Percentiles rank a stretch among this genome's conserved stretches.
Conservation (phyloP, 2,329 filamentous ascomycete genomes). For the Coniochaeta sp. region DNA sequence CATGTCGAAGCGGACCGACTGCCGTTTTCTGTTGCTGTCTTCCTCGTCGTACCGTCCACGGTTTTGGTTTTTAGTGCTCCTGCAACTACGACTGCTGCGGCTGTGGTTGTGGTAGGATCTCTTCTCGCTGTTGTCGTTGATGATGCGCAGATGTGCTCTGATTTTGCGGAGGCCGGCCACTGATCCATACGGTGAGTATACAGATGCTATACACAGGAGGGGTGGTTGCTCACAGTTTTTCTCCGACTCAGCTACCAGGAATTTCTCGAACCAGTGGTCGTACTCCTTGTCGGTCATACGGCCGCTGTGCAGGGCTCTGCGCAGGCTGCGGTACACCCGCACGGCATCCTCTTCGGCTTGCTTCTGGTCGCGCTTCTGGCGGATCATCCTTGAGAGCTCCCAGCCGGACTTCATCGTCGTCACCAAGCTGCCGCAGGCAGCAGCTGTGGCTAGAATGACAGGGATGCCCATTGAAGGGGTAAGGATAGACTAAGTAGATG, state of each 20-base stretch:
- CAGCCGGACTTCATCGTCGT: conserved; percentile 21
- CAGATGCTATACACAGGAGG: neutral
- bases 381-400: conserved; percentile 20
- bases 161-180: neutral
- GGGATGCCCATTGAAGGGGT: conserved; percentile 18
- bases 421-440: conserved; percentile 19
- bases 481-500: too few species aligned
- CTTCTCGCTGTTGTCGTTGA: neutral
- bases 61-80: neutral
- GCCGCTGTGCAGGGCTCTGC: conserved; percentile 13
- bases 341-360: conserved; percentile 13
- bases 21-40: neutral
- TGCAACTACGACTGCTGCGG: neutral
- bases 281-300: conserved; percentile 15
- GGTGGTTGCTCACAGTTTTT: conserved; percentile 15
- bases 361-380: conserved; percentile 15
- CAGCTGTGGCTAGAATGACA: conserved; percentile 15
- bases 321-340: conserved; percentile 12
- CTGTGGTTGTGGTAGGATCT: neutral
- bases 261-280: conserved; percentile 19
- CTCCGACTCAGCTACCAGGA: conserved; percentile 17
- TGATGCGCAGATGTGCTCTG: neutral
- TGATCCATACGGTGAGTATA: neutral
- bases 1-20: neutral
- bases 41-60: neutral